Base-by-base conservation (phyloP, 2,329 filamentous ascomycete species). In the Ascochyta lentis region DNA sequence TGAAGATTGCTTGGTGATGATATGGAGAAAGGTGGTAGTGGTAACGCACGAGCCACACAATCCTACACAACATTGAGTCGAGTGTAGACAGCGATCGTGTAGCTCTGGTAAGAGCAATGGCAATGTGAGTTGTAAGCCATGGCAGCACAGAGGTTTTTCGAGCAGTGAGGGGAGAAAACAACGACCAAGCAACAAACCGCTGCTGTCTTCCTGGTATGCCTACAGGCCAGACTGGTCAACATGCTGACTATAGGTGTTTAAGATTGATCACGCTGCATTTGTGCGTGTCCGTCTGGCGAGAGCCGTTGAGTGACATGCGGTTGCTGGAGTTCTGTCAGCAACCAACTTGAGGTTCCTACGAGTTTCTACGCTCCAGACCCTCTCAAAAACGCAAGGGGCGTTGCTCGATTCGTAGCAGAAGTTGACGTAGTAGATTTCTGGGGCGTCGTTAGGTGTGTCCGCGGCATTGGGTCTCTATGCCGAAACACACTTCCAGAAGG, bases 401-500 rank as follows among this genome's bases (percentile, higher is more conserved):
- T 40, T 22, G 40, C 26, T 29, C 41, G 29, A 24, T 22, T 8
- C 8, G 29, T 31, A 13, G 13, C 24, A 27, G 12, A 47, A 13
- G 15, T 48, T 19, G 38, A 48, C 31, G 38, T 44, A 43, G 38
- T 12, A n/a, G 29, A 19, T 29, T 33, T 7, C n/a, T 15, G 13
- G 15, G 31, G 42, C 15, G 15, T 29, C 9, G 22, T 15, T 24
- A 9, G 22, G 41, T 42, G 12, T 23, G 26, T 34, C 23, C 19
- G 12, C 23, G 42, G 23, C 24, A 33, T 43, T 40, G 42, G 10
- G 16, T 42, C 33, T 31, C 54, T 35, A 31, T 35, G 27, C 26
- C 42, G 61, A 60, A 67, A 64, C 64, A 31, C 55, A 31, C 39
- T 65, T 68, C 61, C 52, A 63, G 64, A 67, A 66, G 60, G 58